A percentile compares a stretch with the other conserved stretches of the same genome.
Evolutionary conservation across 75 land plant genomes (phyloP).

Genomic region (Cupressus sempervirens): DNA sequence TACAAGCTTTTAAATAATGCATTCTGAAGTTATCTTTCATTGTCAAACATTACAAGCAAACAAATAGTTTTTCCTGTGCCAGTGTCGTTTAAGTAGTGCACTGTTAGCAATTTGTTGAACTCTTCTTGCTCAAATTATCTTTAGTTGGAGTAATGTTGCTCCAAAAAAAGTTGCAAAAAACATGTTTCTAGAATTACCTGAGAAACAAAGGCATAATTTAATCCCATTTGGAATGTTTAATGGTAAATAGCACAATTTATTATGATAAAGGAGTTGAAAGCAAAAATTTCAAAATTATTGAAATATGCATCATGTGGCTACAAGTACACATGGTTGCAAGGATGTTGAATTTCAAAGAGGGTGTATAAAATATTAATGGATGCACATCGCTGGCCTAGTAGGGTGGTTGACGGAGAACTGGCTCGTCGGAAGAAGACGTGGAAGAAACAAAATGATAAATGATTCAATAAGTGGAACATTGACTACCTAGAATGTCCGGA

Average conservation of each 20-base stretch:
- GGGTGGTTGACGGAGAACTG: too few relatives aligned
- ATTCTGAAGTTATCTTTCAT: neutral
- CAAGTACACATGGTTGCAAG: neutral
- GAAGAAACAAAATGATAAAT: too few relatives aligned
- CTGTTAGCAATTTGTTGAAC: neutral
- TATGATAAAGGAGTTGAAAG: neutral
- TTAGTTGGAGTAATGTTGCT: neutral
- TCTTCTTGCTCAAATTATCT: neutral
- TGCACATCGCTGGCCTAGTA: too few relatives aligned
- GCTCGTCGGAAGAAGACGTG: too few relatives aligned
- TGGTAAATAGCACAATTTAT: neutral
- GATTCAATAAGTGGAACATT: too few relatives aligned
- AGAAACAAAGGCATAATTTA: neutral
- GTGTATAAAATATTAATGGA: neutral
- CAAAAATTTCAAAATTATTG: too few relatives aligned
- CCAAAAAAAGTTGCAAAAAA: too few relatives aligned
- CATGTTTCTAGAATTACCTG: neutral
- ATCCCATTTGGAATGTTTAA: neutral
- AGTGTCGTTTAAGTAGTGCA: neutral
- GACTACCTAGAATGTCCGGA: too few relatives aligned
- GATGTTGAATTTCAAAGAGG: neutral
- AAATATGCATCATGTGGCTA: neutral
- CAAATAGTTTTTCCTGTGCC: neutral
- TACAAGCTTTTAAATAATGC: too few relatives aligned
- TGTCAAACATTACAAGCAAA: neutral